Percentiles rank a stretch among this genome's conserved stretches.
These are phyloP conservation scores for Zalaria obscura DNA, from an alignment of 2,329 filamentous ascomycete genomes.

Conservation along the genomic window DNA sequence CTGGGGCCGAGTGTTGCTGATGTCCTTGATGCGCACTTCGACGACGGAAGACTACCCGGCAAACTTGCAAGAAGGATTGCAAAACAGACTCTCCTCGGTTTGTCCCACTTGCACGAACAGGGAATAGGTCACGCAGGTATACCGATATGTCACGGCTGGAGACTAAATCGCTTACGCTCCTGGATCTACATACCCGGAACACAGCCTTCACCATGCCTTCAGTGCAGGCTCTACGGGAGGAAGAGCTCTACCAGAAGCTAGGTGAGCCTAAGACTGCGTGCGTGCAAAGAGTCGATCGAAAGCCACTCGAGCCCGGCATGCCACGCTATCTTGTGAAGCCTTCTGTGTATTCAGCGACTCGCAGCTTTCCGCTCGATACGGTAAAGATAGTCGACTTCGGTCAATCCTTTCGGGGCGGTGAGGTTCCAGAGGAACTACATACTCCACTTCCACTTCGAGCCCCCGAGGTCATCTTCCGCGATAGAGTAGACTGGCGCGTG, in stretches of 20 bases:
- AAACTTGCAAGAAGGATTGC: constrained; percentile 17
- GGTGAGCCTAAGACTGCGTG: constrained; percentile 8
- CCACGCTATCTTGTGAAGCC: constrained; percentile 11
- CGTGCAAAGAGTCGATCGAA: constrained; percentile 11
- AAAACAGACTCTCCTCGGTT: constrained; percentile 10
- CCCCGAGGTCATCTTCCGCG: constrained; percentile 24
- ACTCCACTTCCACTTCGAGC: constrained; percentile 21
- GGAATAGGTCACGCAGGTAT: constrained; percentile 16
- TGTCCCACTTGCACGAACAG: constrained; percentile 11
- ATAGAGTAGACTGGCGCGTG: constrained; percentile 20
- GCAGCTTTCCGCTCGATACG: constrained; percentile 4
- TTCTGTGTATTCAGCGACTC: not conserved
- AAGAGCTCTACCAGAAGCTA: constrained; percentile 10
- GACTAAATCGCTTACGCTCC: not conserved
- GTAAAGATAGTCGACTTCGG: constrained; percentile 25
- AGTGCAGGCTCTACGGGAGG: constrained; percentile 8
- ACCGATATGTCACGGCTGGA: not conserved
- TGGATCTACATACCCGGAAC: constrained; percentile 17
- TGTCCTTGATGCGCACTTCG: constrained; percentile 20
- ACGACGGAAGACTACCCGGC: constrained; percentile 25
- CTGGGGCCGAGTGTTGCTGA: constrained; percentile 24
- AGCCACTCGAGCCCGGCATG: constrained; percentile 8
- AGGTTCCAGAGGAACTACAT: constrained; percentile 15
- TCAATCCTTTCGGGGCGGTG: constrained; percentile 17
- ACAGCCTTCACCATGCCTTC: constrained; percentile 12